Percentiles rank a stretch among this genome's conserved stretches.
Evolutionary conservation across 179 eudicot species (phyloP).

Genomic region (Beta macrorhiza): DNA sequence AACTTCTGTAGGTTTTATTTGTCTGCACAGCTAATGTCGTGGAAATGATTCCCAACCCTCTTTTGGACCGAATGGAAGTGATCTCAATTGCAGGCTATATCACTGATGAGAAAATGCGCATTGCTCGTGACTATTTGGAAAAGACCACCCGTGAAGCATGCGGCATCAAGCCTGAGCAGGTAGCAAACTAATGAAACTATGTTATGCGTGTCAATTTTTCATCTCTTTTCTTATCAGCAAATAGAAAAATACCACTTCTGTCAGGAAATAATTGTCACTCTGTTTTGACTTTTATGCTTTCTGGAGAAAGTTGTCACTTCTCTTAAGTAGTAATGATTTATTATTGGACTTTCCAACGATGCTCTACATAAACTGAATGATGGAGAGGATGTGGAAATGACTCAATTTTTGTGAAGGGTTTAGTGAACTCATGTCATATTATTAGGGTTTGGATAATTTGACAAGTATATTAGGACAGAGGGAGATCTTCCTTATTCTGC

Average conservation of each 20-base stretch:
- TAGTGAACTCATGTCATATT: neutral
- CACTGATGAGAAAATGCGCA: conserved; percentile 98
- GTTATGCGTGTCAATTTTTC: neutral
- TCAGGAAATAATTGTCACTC: too few species aligned
- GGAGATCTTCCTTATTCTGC: neutral
- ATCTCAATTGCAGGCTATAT: conserved; percentile 92
- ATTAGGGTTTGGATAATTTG: neutral
- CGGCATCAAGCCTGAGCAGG: conserved; percentile 95
- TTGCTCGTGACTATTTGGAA: conserved; percentile 96
- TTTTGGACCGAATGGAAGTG: conserved; percentile 97
- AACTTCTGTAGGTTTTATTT: conserved; percentile 80
- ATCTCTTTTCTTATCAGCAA: neutral
- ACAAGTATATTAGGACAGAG: neutral
- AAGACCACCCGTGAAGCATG: conserved; percentile 88
- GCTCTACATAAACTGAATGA: too few species aligned
- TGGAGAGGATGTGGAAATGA: neutral
- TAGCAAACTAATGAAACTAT: conserved; percentile 20
- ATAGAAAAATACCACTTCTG: too few species aligned
- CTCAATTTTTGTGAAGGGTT: neutral
- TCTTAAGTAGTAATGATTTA: neutral
- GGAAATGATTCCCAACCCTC: conserved; percentile 83
- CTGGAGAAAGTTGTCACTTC: neutral
- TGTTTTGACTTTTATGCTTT: neutral
- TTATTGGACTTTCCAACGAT: neutral
- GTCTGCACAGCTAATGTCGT: conserved; percentile 97